Evolutionary conservation across 1,139 yeast genomes (phyloP), one percentile per base, ranked within the genome.

Genomic region (Debaryomycetaceae sp.): DNA sequence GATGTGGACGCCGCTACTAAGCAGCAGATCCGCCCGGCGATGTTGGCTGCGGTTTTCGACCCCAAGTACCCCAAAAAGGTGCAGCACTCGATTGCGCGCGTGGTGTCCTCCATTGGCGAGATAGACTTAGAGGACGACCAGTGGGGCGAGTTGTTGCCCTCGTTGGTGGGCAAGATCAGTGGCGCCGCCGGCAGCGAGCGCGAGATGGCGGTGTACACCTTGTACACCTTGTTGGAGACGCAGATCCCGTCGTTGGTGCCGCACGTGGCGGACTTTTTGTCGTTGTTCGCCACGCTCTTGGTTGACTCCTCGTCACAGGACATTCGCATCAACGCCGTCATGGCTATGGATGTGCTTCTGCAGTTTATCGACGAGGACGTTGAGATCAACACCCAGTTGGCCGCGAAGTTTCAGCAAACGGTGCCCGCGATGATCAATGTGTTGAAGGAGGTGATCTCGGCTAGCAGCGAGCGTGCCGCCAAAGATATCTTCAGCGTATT

Each of bases 41-140:
- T 89, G 48, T 70, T 91, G 46, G 71, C 73, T 42, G 71, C 78
- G 41, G 78, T 95, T 27, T 78, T 88, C 57, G 56, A 53, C 39
- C 46, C 56, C 20, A 83, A 78, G 53, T 60, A 65, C 34, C 66
- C 74, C 37, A 78, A 84, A 49, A 66, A 76, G 37, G 83, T 89
- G 40, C 78, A 96, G 61, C 97, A 91, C 61, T 78, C 95, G 17
- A 74, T 83, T 35, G 88, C 97, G 8, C 78, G 96, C 57, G 85
- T 89, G 35, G 79, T 91, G 43, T 80, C 96, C 18, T 81, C 89
- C 28, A 84, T 91, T 49, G 95, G 88, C 27, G 78, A 78, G 43
- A 58, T 68, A 34, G 97, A 91, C 53, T 65, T 88, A 42, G 71
- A 71, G 26, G 60, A 67, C 26, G 62, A 71, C 42, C 58, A 75